Evolutionary conservation across 768 basidiomycete species (phyloP).

Genomic region (Rhizopogon salebrosus): DNA sequence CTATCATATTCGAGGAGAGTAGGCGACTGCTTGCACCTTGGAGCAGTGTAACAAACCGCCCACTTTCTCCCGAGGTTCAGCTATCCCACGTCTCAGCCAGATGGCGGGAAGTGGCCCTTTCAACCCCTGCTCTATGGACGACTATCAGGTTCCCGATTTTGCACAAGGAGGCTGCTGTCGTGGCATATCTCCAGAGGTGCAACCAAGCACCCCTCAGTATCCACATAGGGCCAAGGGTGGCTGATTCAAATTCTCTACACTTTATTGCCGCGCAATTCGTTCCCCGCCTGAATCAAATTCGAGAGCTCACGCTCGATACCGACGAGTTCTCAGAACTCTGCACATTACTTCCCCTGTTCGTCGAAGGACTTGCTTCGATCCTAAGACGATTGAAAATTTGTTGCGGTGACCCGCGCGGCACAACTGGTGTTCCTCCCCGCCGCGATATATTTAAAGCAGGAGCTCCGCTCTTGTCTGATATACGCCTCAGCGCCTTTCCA

Average conservation of each 20-base stretch:
- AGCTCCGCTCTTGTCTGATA: conserved; percentile 24
- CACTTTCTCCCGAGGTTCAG: conserved; percentile 28
- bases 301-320: conserved; percentile 26
- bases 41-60: conserved; percentile 19
- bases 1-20: conserved; percentile 29
- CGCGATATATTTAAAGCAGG: conserved; percentile 28
- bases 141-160: conserved; percentile 28
- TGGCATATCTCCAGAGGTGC: conserved; percentile 26
- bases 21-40: conserved; percentile 22
- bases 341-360: conserved; percentile 17
- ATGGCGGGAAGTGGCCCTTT: conserved; percentile 32
- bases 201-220: conserved; percentile 26
- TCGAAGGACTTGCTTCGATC: conserved; percentile 18
- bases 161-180: conserved; percentile 22
- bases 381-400: conserved; percentile 25
- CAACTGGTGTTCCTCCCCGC: conserved; percentile 23
- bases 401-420: conserved; percentile 17
- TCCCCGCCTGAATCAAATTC: conserved; percentile 26
- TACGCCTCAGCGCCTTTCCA: conserved; percentile 28
- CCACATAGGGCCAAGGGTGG: conserved; percentile 25
- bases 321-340: conserved; percentile 27
- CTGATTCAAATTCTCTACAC: conserved; percentile 18
- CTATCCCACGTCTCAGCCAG: conserved; percentile 30
- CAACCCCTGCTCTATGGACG: conserved; percentile 31
- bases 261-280: conserved; percentile 22